phyloP scores from a whole-genome alignment of 192 early-diverging fungal genomes.

The Jimgerdemannia flammicorona region DNA sequence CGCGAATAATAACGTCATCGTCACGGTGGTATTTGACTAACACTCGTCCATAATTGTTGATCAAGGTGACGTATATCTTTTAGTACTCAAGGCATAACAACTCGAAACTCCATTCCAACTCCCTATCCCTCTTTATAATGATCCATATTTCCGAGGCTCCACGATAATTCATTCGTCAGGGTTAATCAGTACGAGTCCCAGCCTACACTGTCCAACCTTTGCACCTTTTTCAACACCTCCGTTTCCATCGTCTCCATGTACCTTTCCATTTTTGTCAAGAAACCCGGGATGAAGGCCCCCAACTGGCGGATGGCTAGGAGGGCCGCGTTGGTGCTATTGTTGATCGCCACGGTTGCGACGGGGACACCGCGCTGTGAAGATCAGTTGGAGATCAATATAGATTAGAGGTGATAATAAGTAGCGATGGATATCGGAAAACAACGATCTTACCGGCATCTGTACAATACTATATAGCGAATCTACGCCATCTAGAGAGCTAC shows the following conservation, averaged over 20 bases:
- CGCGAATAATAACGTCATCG: too few relatives aligned
- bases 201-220: conserved; percentile 70
- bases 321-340: conserved; percentile 96
- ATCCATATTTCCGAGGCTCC: too few relatives aligned
- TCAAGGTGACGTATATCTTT: too few relatives aligned
- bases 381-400: not conserved
- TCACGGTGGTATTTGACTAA: too few relatives aligned
- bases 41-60: too few relatives aligned
- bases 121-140: too few relatives aligned
- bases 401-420: conserved; percentile 5
- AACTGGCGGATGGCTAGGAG: conserved; percentile 91
- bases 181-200: conserved; percentile 73
- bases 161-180: too few relatives aligned
- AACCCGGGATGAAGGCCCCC: conserved; percentile 72
- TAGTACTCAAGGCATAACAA: too few relatives aligned
- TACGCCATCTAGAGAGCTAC: conserved; percentile 89
- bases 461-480: conserved; percentile 98
- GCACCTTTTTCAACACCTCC: conserved; percentile 87
- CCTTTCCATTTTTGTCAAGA: conserved; percentile 70
- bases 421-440: conserved; percentile 2
- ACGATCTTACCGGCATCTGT: conserved; percentile 90
- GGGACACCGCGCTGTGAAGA: conserved; percentile 87
- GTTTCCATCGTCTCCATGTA: conserved; percentile 82
- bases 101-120: too few relatives aligned
- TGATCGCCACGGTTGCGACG: conserved; percentile 98